A percentile compares a stretch with the other conserved stretches of the same genome.
phyloP scores from a whole-genome alignment of 2,329 filamentous ascomycete genomes.

The Fusarium anguioides region DNA sequence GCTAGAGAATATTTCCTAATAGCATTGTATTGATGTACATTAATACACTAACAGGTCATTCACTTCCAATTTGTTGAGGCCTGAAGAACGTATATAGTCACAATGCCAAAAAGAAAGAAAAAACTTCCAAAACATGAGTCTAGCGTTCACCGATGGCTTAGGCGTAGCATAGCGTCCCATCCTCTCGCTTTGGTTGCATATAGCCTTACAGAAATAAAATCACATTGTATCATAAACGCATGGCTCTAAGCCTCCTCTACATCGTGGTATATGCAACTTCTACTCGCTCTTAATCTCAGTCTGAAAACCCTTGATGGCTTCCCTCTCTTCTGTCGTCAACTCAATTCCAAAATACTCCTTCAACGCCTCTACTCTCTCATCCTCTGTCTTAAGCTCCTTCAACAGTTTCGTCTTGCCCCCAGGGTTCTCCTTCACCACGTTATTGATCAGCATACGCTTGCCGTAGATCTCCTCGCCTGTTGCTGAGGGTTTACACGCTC shows the following conservation, averaged over 20 bases:
- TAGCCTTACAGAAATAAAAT: too few species aligned
- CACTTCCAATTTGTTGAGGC: too few species aligned
- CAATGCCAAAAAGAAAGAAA: too few species aligned
- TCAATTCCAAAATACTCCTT: slow-evolving; percentile 64
- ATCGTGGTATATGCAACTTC: not conserved
- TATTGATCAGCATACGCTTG: slow-evolving; percentile 63
- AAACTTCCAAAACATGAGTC: too few species aligned
- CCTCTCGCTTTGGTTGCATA: not conserved
- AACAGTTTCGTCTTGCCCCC: slow-evolving; percentile 62
- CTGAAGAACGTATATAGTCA: too few species aligned
- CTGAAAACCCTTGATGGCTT: slow-evolving; percentile 61
- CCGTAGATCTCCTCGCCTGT: slow-evolving; percentile 60
- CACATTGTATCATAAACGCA: not conserved
- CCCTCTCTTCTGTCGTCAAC: slow-evolving; percentile 61
- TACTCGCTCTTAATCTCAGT: slow-evolving; percentile 54
- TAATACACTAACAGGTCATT: too few species aligned
- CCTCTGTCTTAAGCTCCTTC: slow-evolving; percentile 60
- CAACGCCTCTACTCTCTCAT: slow-evolving; percentile 63
- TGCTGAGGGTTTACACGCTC: slow-evolving; percentile 53
- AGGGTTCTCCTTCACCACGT: slow-evolving; percentile 64
- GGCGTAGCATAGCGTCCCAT: too few species aligned
- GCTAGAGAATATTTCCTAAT: too few species aligned
- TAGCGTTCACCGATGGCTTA: not conserved
- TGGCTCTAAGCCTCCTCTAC: not conserved
- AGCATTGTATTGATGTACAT: too few species aligned